phyloP scores from a whole-genome alignment of 257 asterid genomes.

The Parsonsia alboflavescens region DNA sequence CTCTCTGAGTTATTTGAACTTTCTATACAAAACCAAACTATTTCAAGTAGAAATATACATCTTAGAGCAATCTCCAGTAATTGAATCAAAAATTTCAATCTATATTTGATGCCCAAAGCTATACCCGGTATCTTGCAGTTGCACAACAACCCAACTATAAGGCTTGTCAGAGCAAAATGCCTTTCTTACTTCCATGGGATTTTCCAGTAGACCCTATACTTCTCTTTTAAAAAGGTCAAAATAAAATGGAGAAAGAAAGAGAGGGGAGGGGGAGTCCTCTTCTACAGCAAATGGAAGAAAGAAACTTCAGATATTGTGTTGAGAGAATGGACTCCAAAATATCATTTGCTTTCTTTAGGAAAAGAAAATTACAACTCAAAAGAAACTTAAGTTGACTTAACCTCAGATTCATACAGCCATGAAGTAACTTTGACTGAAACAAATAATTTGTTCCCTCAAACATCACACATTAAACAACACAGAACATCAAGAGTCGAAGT shows the following conservation, averaged over 20 bases:
- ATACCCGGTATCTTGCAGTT: not conserved
- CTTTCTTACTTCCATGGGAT: not conserved
- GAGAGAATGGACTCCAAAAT: not conserved
- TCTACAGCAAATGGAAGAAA: not conserved
- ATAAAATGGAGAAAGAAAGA: not conserved
- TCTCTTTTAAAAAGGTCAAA: not conserved
- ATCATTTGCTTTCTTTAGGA: not conserved
- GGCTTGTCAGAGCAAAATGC: not conserved
- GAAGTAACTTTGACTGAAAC: not conserved
- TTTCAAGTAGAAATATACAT: not conserved
- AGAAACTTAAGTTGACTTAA: not conserved
- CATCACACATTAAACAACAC: slow-evolving; percentile 3
- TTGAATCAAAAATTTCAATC: not conserved
- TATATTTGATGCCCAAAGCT: not conserved
- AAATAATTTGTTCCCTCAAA: not conserved
- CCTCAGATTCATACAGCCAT: not conserved
- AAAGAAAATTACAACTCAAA: not conserved
- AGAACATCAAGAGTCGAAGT: slow-evolving; percentile 13
- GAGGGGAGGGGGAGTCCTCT: not conserved
- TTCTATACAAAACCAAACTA: no score
- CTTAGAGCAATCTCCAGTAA: not conserved
- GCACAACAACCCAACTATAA: not conserved
- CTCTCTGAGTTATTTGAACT: not conserved
- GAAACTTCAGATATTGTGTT: not conserved
- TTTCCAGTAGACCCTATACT: not conserved